A percentile compares a stretch with the other conserved stretches of the same genome.
These are phyloP conservation scores for Centrapalus pauciflorus DNA, from an alignment of 129 eudicot genomes.

Conservation along the genomic window DNA sequence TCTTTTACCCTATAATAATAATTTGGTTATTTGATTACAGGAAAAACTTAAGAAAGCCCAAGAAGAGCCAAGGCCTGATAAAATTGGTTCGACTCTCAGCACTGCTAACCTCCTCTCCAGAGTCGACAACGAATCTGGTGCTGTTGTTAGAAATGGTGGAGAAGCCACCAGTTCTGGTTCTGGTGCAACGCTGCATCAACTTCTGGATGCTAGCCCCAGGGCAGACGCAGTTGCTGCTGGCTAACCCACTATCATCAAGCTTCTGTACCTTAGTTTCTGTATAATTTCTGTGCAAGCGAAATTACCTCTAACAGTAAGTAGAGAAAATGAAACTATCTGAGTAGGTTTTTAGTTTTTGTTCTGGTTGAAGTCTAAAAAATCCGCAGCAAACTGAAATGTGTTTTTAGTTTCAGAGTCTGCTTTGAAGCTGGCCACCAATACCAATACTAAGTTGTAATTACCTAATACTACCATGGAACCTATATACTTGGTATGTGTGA, in stretches of 20 bases:
- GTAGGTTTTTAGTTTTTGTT: conserved; percentile 12
- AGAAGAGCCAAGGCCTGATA: conserved; percentile 31
- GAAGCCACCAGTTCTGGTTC: conserved; percentile 39
- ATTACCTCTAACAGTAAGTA: conserved; percentile 55
- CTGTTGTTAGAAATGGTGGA: conserved; percentile 33
- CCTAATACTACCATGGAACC: conserved; percentile 4
- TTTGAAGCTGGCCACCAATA: conserved; percentile 16
- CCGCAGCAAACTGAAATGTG: conserved; percentile 36
- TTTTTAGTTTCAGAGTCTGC: conserved; percentile 38
- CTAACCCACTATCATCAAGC: conserved; percentile 24
- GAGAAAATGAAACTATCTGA: conserved; percentile 20
- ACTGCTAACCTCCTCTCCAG: conserved; percentile 77
- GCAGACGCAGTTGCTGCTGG: conserved; percentile 83
- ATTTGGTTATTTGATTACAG: conserved; percentile 30
- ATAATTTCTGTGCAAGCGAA: conserved; percentile 50
- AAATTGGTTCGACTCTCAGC: conserved; percentile 34
- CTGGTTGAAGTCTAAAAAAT: conserved; percentile 11
- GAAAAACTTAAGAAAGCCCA: conserved; percentile 43
- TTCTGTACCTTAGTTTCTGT: conserved; percentile 11
- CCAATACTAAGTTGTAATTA: conserved; percentile 19
- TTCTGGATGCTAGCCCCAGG: conserved; percentile 54
- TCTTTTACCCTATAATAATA: background rate
- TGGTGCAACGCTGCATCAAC: conserved; percentile 64
- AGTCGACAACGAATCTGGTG: conserved; percentile 57
- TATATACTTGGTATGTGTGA: conserved; percentile 18